These are phyloP conservation scores for Ceratocystis cubensis DNA, from an alignment of 2,329 filamentous ascomycete species.

Conservation along the genomic window DNA sequence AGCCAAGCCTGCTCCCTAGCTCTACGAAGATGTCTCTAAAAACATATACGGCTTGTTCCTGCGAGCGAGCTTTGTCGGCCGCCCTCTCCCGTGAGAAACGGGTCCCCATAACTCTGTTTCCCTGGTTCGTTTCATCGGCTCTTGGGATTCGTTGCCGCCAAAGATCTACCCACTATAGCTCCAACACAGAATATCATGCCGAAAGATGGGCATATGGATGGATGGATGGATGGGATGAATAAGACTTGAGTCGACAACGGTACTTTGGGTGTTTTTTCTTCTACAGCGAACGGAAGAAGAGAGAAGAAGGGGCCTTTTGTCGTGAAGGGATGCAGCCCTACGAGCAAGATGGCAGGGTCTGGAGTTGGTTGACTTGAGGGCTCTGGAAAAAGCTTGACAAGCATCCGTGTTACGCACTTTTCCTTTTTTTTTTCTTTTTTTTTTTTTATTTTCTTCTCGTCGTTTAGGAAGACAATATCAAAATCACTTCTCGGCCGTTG, in stretches of 20 bases:
- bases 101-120: constrained; percentile 10
- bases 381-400: not conserved
- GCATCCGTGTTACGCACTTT: not conserved
- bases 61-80: not conserved
- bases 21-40: not conserved
- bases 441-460: not conserved
- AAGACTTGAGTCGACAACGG: constrained; percentile 5
- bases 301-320: constrained; percentile 14
- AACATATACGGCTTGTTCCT: not conserved
- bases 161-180: not conserved
- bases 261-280: not conserved
- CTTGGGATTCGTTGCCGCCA: not conserved
- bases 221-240: constrained; percentile 9
- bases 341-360: constrained; percentile 5
- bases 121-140: constrained; percentile 6
- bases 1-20: not conserved
- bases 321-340: constrained; percentile 15
- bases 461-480: not conserved
- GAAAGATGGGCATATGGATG: constrained; percentile 6
- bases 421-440: not conserved
- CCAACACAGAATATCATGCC: constrained; percentile 8
- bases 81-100: not conserved
- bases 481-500: too few relatives aligned
- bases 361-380: not conserved
- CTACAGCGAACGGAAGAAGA: not conserved